Base-by-base conservation (phyloP, 768 basidiomycete genomes). In the Collybia mongolica region DNA sequence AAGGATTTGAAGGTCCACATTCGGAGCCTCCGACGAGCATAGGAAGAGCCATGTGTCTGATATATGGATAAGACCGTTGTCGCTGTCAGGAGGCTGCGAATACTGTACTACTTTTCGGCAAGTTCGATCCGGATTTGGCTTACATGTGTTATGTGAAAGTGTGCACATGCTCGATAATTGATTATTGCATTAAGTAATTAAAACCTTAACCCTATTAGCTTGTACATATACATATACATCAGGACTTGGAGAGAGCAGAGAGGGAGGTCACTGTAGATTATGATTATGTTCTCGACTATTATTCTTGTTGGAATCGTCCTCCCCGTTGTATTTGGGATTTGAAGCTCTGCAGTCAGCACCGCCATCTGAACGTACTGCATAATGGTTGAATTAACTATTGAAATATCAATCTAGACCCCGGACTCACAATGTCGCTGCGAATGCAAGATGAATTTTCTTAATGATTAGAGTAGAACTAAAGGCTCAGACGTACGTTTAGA, bases 1-100 rank as follows among this genome's bases (percentile, higher is more conserved):
- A 67, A 9, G 91, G 83, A 64, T 93, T 96, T 0, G 81, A 80
- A 5, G 93, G 92, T 0, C 93, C 93, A 56, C 93, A 96, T 39
- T 93, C 90, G 1, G 89, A 75, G 37, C 83, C 84, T 40, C 79
- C 82, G 18, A 85, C 77, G 17, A 95, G 84, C 76, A 90, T 79
- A 43, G 90, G 86, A 23, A 94, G 74, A 5, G 90, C 84, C 91
- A 93, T 92, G 53, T 48, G 57, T 44, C 24, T 42, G 24, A 11
- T 14, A 9, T 2, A 32, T 32, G 48, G 39, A 28, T 17, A 20
- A 19, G 32, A 15, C 14, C n/a, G 41, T 1, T 20, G 23, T 32
- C 14, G 32, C 14, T 32, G 9, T 5, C 5, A 28, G 26, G 32
- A 32, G 32, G 32, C 14, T 32, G 9, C 11, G 24, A 26, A 26